Percentiles rank a stretch among this genome's conserved stretches.
Evolutionary conservation across 108 stramenopile species (phyloP).

Genomic region (Chaetoceros muelleri): DNA sequence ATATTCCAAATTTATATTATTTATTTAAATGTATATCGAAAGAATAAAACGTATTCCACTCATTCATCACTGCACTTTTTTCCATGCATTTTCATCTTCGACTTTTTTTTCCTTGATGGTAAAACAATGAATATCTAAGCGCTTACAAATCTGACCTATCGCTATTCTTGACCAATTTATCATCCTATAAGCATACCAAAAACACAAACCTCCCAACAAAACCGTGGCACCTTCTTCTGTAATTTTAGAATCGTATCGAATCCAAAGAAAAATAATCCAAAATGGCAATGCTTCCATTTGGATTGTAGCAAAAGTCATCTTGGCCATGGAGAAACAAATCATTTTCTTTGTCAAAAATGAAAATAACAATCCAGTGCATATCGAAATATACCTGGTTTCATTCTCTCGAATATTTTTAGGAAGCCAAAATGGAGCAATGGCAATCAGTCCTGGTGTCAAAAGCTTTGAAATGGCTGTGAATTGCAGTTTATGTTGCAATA

Average conservation of each 20-base stretch:
- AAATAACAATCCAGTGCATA: slow-evolving; percentile 44
- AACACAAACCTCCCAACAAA: slow-evolving; percentile 25
- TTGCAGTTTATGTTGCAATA: slow-evolving; percentile 1
- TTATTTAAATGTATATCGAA: not conserved
- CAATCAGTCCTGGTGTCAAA: slow-evolving; percentile 27
- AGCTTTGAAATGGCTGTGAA: slow-evolving; percentile 50
- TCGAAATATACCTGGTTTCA: slow-evolving; percentile 28
- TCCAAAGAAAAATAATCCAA: slow-evolving; percentile 23
- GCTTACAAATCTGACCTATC: slow-evolving; percentile 49
- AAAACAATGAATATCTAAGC: slow-evolving; percentile 56
- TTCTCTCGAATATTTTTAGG: slow-evolving; percentile 12
- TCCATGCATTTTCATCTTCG: not conserved
- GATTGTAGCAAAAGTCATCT: slow-evolving; percentile 54
- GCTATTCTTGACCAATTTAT: slow-evolving; percentile 36
- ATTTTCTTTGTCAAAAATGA: slow-evolving; percentile 76
- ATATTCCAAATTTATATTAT: slow-evolving; percentile 23
- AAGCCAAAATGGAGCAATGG: slow-evolving; percentile 22
- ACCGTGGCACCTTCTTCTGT: slow-evolving; percentile 24
- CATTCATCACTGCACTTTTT: not conserved
- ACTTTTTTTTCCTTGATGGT: slow-evolving; percentile 42
- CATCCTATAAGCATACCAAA: slow-evolving; percentile 42
- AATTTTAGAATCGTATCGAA: slow-evolving; percentile 17
- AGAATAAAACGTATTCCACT: not conserved
- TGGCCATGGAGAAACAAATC: slow-evolving; percentile 77
- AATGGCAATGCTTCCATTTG: slow-evolving; percentile 59